Base-by-base conservation (phyloP, 108 stramenopile species). In the Skeletonema costatum region DNA sequence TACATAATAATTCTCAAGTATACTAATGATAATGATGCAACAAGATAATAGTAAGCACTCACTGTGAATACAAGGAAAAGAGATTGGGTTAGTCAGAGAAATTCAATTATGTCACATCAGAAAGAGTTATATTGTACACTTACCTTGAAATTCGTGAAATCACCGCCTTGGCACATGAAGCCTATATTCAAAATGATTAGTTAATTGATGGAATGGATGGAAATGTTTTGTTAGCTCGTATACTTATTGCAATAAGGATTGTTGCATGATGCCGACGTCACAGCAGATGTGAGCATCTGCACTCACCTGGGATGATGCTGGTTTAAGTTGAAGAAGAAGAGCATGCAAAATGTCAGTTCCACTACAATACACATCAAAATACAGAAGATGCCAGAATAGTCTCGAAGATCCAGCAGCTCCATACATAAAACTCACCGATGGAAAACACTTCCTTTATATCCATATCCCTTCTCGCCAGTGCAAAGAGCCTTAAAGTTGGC, bases 111-210 rank as follows among this genome's bases (percentile, higher is more conserved):
- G 7, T 25, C 21, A 19, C 21, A 33, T 58, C 36, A 13, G 69
- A 39, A 39, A 39, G 38, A 39, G 38, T 39, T 77, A 39, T 39
- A 1, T 39, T 9, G 38, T 39, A 8, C 71, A 33, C 68, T 76
- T 60, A 90, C 91, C 66, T 96, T 87, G 59, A 90, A 90, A 77
- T 85, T 83, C 31, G 97, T 98, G 80, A 99, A 97, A 85, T 99
- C 98, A n/a, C 95, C 97, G 4, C 97, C 95, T 71, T 89, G 90
- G 74, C 87, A 90, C 92, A 91, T 93, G 76, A 95, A 95, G 46
- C 85, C 85, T 25, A 25, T 25, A 0, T 25, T 25, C 0, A 25
- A 25, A 25, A 25, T 25, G 0, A n/a, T n/a, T n/a, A n/a, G n/a
- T n/a, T n/a, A n/a, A n/a, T n/a, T n/a, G n/a, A n/a, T n/a, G n/a